Percentiles rank a stretch among this genome's conserved stretches.
These are phyloP conservation scores for Pseudogymnoascus sp. DNA, from an alignment of 2,329 filamentous ascomycete species.

Conservation along the genomic window DNA sequence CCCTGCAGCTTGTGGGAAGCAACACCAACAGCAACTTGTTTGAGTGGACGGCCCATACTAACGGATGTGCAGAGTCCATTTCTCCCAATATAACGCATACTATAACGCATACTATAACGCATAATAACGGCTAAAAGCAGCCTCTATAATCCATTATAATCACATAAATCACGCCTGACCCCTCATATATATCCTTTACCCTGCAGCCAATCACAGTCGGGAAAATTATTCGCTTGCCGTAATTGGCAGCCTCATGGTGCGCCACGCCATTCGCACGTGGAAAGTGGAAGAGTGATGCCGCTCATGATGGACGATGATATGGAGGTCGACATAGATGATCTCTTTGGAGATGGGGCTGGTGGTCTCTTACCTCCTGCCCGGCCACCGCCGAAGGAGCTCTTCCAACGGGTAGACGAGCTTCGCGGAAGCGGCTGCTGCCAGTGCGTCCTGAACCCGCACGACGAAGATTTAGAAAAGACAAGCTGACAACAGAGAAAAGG, in stretches of 20 bases:
- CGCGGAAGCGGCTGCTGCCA: conserved; percentile 70
- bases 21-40: background rate
- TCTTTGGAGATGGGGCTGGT: conserved; percentile 66
- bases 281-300: conserved; percentile 31
- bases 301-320: conserved; percentile 50
- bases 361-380: conserved; percentile 44
- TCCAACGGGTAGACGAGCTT: conserved; percentile 69
- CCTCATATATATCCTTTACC: background rate
- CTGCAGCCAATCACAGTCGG: background rate
- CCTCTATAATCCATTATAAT: background rate
- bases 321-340: conserved; percentile 61
- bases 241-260: background rate
- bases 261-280: background rate
- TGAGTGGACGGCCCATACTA: background rate
- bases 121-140: background rate
- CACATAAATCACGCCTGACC: background rate
- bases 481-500: conserved; percentile 37
- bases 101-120: background rate
- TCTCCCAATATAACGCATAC: background rate
- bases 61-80: background rate
- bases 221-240: background rate
- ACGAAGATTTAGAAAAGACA: background rate
- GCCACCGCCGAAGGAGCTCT: conserved; percentile 57
- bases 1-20: background rate
- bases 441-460: conserved; percentile 43